Percentiles rank a stretch among this genome's conserved stretches.
Conservation (phyloP, 1,284 basidiomycete species). For the Cryptococcus floricola region DNA sequence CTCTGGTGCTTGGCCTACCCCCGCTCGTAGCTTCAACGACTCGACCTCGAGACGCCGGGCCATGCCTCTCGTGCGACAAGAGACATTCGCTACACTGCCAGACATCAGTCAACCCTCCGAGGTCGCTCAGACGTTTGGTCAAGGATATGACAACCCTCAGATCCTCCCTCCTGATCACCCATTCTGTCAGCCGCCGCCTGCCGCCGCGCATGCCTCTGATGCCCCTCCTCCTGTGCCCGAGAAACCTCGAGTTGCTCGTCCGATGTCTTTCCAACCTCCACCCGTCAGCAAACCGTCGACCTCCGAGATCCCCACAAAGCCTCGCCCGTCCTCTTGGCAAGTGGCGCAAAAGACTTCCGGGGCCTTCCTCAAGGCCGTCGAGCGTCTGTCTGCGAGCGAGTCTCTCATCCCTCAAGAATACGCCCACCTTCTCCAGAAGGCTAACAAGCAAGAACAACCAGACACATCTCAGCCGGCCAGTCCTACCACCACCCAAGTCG, state of each 20-base stretch:
- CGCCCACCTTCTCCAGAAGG: neutral
- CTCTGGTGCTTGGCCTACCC: neutral
- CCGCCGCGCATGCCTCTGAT: neutral
- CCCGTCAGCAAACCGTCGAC: neutral
- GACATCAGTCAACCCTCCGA: neutral
- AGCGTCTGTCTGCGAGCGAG: neutral
- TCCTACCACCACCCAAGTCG: neutral
- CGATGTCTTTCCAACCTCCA: neutral
- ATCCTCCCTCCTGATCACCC: neutral
- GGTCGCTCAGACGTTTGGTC: neutral
- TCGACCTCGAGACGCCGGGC: neutral
- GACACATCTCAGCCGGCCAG: neutral
- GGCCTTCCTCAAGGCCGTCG: neutral
- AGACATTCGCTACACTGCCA: neutral
- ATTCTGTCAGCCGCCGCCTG: neutral
- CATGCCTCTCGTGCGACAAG: neutral
- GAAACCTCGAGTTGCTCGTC: neutral
- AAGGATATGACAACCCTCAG: neutral
- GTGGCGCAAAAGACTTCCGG: neutral
- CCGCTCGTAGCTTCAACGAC: neutral
- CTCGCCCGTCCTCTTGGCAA: neutral
- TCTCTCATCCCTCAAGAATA: neutral
- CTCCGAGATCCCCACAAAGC: neutral
- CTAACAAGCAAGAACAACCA: neutral
- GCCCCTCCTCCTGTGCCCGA: neutral